Evolutionary conservation across 2,329 filamentous ascomycete species (phyloP).

Genomic region (Diaporthe aspalathi): DNA sequence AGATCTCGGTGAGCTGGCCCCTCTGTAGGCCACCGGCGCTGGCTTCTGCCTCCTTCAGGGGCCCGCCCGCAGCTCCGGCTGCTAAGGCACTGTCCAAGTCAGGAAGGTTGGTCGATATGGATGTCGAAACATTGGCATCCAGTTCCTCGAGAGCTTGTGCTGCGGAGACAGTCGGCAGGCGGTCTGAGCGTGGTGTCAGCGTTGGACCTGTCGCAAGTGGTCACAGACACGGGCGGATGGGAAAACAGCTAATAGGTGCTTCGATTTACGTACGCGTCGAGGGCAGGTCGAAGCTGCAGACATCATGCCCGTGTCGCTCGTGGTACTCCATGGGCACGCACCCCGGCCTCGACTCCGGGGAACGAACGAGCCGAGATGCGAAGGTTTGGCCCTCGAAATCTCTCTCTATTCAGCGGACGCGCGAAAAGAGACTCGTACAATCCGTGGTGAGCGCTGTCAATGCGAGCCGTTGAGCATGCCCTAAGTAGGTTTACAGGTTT

Average conservation of each 20-base stretch:
- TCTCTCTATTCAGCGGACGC: background rate
- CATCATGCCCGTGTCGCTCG: conserved; percentile 68
- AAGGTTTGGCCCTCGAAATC: background rate
- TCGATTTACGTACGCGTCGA: conserved; percentile 59
- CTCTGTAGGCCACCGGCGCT: conserved; percentile 71
- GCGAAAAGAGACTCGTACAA: background rate
- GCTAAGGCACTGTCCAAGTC: conserved; percentile 63
- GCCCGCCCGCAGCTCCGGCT: conserved; percentile 42
- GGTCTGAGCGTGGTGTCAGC: conserved; percentile 62
- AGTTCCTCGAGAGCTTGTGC: conserved; percentile 76
- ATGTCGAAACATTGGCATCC: conserved; percentile 60
- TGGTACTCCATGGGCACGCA: conserved; percentile 65
- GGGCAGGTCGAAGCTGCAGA: conserved; percentile 69
- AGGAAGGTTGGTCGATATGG: conserved; percentile 67
- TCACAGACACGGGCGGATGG: conserved; percentile 10
- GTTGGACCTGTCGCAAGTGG: background rate
- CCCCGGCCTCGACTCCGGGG: background rate
- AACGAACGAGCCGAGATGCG: background rate
- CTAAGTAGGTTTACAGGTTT: no score
- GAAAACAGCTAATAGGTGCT: conserved; percentile 30
- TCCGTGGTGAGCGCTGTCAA: background rate
- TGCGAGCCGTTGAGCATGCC: conserved; percentile 6
- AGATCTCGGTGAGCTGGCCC: conserved; percentile 86
- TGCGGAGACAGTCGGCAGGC: conserved; percentile 81
- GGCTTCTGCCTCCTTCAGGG: conserved; percentile 34